Evolutionary conservation across 2,329 filamentous ascomycete genomes (phyloP).

Genomic region (Ophiocordyceps camponoti-leonardi): DNA sequence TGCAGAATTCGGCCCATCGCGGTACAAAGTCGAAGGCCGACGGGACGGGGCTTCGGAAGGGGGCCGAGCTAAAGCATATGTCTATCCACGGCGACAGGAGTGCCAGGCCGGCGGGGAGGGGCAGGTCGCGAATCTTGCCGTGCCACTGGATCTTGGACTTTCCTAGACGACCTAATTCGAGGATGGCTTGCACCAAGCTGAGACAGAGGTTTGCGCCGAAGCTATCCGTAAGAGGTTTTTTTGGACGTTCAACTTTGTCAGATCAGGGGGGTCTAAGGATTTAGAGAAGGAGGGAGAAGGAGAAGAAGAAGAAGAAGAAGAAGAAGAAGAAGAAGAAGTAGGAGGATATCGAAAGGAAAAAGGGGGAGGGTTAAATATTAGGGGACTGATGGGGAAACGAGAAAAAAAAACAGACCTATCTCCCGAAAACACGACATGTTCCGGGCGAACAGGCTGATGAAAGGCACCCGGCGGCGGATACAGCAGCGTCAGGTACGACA

Average conservation of each 20-base stretch:
- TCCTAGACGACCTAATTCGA: slow-evolving; percentile 37
- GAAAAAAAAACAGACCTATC: slow-evolving; percentile 34
- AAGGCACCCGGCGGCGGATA: slow-evolving; percentile 52
- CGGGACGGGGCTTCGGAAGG: slow-evolving; percentile 10
- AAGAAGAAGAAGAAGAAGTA: too few relatives aligned
- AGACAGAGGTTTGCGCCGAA: slow-evolving; percentile 58
- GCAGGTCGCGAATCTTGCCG: slow-evolving; percentile 37
- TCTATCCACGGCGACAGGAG: slow-evolving; percentile 56
- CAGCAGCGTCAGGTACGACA: slow-evolving; percentile 55
- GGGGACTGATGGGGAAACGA: too few relatives aligned
- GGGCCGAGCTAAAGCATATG: slow-evolving; percentile 35
- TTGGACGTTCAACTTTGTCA: too few relatives aligned
- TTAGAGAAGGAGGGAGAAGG: too few relatives aligned
- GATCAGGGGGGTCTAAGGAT: too few relatives aligned
- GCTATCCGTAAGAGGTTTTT: too few relatives aligned
- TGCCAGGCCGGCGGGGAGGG: slow-evolving; percentile 48
- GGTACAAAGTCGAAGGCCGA: slow-evolving; percentile 25
- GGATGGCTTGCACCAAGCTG: slow-evolving; percentile 48
- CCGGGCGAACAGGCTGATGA: slow-evolving; percentile 46
- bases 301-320: too few relatives aligned
- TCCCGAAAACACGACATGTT: slow-evolving; percentile 53
- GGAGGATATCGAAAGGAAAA: background rate
- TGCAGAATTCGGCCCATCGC: slow-evolving; percentile 22
- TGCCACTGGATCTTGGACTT: slow-evolving; percentile 37
- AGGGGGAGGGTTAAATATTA: too few relatives aligned